These are phyloP conservation scores for Hymenoscyphus repandus DNA, from an alignment of 2,329 filamentous ascomycete species.

Conservation along the genomic window DNA sequence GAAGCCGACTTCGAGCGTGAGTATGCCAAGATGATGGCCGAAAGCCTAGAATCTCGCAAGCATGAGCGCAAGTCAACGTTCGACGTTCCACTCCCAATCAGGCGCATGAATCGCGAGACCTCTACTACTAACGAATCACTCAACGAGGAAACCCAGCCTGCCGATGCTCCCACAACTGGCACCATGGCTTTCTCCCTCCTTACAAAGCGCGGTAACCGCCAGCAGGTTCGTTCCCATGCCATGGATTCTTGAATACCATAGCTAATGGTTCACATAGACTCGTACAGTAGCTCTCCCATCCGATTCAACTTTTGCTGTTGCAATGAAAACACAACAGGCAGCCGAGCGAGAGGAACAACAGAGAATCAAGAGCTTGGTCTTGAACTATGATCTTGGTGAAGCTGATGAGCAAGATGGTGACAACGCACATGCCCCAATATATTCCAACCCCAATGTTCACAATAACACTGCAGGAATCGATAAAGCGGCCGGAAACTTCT, in stretches of 20 bases:
- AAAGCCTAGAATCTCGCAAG: conserved; percentile 91
- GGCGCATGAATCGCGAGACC: conserved; percentile 60
- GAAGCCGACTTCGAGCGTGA: conserved; percentile 98
- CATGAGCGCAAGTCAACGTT: conserved; percentile 93
- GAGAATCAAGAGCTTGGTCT: conserved; percentile 93
- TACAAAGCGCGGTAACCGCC: conserved; percentile 92
- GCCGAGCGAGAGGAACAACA: conserved; percentile 95
- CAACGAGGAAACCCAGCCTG: conserved; percentile 35
- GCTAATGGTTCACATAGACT: conserved; percentile 51
- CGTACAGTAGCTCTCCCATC: conserved; percentile 84
- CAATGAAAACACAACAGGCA: conserved; percentile 93
- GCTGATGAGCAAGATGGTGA: conserved; percentile 76
- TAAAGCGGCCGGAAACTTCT: conserved; percentile 38
- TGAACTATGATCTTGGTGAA: conserved; percentile 92
- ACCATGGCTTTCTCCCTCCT: conserved; percentile 98
- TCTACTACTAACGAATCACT: conserved; percentile 32
- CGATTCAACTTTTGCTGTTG: conserved; percentile 90
- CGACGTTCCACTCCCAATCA: conserved; percentile 95
- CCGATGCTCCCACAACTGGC: conserved; percentile 33
- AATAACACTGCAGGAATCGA: conserved; percentile 50
- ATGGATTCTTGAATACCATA: neutral
- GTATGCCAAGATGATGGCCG: conserved; percentile 97
- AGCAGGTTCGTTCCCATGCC: conserved; percentile 60
- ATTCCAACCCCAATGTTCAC: conserved; percentile 47
- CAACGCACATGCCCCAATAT: conserved; percentile 38